Percentiles rank a stretch among this genome's conserved stretches.
These are phyloP conservation scores for Thermothelomyces thermophilus DNA, from an alignment of 2,329 filamentous ascomycete genomes.

Conservation along the genomic window DNA sequence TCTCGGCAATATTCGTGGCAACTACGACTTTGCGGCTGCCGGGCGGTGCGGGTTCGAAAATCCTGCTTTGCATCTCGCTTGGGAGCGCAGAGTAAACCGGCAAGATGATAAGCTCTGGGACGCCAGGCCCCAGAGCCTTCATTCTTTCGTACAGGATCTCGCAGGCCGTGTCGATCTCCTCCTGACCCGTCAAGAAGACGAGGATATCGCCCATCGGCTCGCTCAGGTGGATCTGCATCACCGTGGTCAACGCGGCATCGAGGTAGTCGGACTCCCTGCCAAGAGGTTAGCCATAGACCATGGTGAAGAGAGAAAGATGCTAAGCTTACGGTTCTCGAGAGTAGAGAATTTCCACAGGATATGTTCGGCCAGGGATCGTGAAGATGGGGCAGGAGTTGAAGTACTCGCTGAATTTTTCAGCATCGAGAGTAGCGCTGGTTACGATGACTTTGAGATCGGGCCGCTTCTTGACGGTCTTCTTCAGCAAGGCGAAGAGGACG, in stretches of 20 bases:
- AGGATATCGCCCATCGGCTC: slow-evolving; percentile 91
- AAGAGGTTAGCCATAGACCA: slow-evolving; percentile 3
- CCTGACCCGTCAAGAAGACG: slow-evolving; percentile 94
- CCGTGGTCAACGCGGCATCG: slow-evolving; percentile 86
- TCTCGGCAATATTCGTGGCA: slow-evolving; percentile 97
- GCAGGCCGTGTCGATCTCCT: slow-evolving; percentile 93
- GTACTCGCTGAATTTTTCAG: slow-evolving; percentile 94
- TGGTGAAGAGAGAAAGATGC: no score
- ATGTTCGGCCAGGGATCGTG: slow-evolving; percentile 90
- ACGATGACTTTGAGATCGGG: slow-evolving; percentile 92
- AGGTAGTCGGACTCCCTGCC: slow-evolving; percentile 79
- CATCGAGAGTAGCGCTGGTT: slow-evolving; percentile 91
- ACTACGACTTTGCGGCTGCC: slow-evolving; percentile 92
- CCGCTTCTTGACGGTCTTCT: slow-evolving; percentile 82
- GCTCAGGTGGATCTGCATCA: slow-evolving; percentile 96
- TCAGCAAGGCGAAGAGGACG: slow-evolving; percentile 86
- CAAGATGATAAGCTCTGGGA: slow-evolving; percentile 86
- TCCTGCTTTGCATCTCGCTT: slow-evolving; percentile 85
- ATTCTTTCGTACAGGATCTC: slow-evolving; percentile 92
- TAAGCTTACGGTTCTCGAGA: slow-evolving; percentile 64
- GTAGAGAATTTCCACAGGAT: slow-evolving; percentile 93
- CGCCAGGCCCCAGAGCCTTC: slow-evolving; percentile 85
- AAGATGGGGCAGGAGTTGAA: slow-evolving; percentile 97
- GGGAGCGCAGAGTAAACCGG: slow-evolving; percentile 95
- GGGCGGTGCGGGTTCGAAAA: slow-evolving; percentile 86